A percentile compares a stretch with the other conserved stretches of the same genome.
Evolutionary conservation across 257 asterid species (phyloP).

Genomic region (Cordia subcordata): DNA sequence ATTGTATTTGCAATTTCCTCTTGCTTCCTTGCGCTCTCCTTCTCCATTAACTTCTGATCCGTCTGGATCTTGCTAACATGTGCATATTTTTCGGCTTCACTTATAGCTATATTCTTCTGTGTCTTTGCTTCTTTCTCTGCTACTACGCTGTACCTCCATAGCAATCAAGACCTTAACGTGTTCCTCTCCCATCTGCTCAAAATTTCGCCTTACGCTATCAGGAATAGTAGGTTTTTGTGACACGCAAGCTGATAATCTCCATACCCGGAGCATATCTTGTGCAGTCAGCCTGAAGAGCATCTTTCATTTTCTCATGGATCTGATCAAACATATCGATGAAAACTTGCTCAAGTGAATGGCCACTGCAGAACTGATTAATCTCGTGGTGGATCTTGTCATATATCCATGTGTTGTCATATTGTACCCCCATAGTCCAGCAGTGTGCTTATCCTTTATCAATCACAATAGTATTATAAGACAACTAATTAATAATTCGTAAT

Average conservation of each 20-base stretch:
- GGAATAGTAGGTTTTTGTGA: slow-evolving; percentile 93
- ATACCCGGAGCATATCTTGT: slow-evolving; percentile 98
- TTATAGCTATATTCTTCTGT: slow-evolving; percentile 79
- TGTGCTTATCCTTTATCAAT: too few relatives aligned
- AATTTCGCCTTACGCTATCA: slow-evolving; percentile 75
- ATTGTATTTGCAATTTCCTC: slow-evolving; percentile 88
- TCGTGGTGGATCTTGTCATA: slow-evolving; percentile 98
- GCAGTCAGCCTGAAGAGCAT: slow-evolving; percentile 98
- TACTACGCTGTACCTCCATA: slow-evolving; percentile 82
- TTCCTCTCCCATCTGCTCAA: slow-evolving; percentile 95
- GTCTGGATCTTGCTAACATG: slow-evolving; percentile 89
- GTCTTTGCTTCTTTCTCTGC: slow-evolving; percentile 99
- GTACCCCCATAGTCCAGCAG: slow-evolving; percentile 81
- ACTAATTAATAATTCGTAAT: too few relatives aligned
- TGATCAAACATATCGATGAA: slow-evolving; percentile 99
- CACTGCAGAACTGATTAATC: slow-evolving; percentile 97
- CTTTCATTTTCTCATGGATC: slow-evolving; percentile 99
- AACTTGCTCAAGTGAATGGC: slow-evolving; percentile 93
- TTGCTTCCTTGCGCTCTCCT: slow-evolving; percentile 82
- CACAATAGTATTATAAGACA: too few relatives aligned
- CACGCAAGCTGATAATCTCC: slow-evolving; percentile 92
- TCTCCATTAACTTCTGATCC: slow-evolving; percentile 93
- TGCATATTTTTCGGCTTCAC: slow-evolving; percentile 92
- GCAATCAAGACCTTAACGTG: slow-evolving; percentile 98
- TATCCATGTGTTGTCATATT: slow-evolving; percentile 96